Conservation (phyloP, 139 green algal species). For the Nannochloris sp. region DNA sequence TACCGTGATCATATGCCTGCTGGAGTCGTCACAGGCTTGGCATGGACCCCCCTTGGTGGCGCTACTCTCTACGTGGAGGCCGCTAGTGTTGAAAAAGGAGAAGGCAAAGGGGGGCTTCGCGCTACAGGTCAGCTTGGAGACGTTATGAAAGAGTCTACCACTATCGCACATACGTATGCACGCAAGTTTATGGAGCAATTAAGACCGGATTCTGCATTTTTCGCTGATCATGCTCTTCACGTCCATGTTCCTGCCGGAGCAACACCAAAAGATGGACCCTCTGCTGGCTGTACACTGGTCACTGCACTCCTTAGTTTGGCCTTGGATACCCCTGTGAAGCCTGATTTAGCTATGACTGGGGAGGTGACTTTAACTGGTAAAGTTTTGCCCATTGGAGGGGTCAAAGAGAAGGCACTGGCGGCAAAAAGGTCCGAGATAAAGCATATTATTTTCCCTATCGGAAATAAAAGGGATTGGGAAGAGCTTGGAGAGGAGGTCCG, state of each 20-base stretch:
- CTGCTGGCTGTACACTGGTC: conserved; percentile 83
- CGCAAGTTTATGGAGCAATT: conserved; percentile 43
- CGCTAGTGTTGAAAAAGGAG: conserved; percentile 54
- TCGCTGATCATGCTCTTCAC: conserved; percentile 63
- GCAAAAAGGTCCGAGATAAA: conserved; percentile 61
- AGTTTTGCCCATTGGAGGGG: conserved; percentile 85
- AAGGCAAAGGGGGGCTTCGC: conserved; percentile 50
- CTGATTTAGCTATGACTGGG: conserved; percentile 85
- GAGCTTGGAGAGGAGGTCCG: conserved; percentile 84
- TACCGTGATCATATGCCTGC: conserved; percentile 68
- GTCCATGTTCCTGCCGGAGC: conserved; percentile 90
- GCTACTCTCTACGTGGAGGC: conserved; percentile 88
- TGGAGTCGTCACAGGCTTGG: conserved; percentile 93
- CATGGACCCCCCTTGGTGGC: conserved; percentile 94
- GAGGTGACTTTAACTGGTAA: conserved; percentile 92
- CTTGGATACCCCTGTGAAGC: conserved; percentile 53
- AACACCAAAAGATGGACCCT: conserved; percentile 92
- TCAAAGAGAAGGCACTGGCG: conserved; percentile 93
- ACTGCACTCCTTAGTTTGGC: conserved; percentile 90
- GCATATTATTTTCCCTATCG: conserved; percentile 80
- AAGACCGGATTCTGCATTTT: conserved; percentile 29
- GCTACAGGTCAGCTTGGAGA: conserved; percentile 85
- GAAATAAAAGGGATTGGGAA: conserved; percentile 85
- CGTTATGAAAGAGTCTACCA: conserved; percentile 89
- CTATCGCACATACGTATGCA: conserved; percentile 89